phyloP scores from a whole-genome alignment of 2,329 filamentous ascomycete species.

The Alternaria atra region DNA sequence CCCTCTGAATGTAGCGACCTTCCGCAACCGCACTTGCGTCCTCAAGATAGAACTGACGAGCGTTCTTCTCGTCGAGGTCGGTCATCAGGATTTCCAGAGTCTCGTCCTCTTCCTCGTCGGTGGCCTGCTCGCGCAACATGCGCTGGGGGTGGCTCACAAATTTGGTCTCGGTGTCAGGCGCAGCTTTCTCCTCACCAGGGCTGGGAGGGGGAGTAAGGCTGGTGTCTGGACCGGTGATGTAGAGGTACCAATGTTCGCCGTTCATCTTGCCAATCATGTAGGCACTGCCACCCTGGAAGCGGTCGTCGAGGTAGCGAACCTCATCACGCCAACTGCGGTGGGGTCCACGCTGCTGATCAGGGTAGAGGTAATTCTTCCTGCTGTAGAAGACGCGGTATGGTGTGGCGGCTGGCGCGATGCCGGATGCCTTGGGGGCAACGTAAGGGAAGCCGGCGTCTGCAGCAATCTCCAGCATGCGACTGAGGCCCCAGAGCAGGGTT shows the following conservation, averaged over 20 bases:
- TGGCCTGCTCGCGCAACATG: constrained; percentile 54
- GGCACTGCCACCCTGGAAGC: constrained; percentile 90
- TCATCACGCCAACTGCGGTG: constrained; percentile 98
- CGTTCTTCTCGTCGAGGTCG: constrained; percentile 71
- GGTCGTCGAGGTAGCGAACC: constrained; percentile 88
- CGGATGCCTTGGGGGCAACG: constrained; percentile 71
- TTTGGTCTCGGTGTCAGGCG: constrained; percentile 66
- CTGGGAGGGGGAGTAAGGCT: constrained; percentile 83
- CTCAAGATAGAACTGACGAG: constrained; percentile 75
- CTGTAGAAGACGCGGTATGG: constrained; percentile 98
- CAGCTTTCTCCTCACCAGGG: constrained; percentile 61
- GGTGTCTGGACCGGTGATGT: constrained; percentile 87
- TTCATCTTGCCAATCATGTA: constrained; percentile 99
- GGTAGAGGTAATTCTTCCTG: constrained; percentile 97
- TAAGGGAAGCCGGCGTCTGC: constrained; percentile 91
- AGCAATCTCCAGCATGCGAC: constrained; percentile 91
- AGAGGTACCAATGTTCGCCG: constrained; percentile 98
- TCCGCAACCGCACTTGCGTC: constrained; percentile 91
- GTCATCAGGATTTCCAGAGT: constrained; percentile 77
- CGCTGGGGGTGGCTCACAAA: constrained; percentile 67
- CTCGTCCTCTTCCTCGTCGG: constrained; percentile 72
- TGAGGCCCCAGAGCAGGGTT: constrained; percentile 87
- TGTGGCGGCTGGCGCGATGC: constrained; percentile 78
- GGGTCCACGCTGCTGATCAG: constrained; percentile 90
- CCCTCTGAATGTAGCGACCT: constrained; percentile 75